Percentiles rank a stretch among this genome's conserved stretches.
These are phyloP conservation scores for Centrapalus pauciflorus DNA, from an alignment of 129 eudicot species.

Conservation along the genomic window DNA sequence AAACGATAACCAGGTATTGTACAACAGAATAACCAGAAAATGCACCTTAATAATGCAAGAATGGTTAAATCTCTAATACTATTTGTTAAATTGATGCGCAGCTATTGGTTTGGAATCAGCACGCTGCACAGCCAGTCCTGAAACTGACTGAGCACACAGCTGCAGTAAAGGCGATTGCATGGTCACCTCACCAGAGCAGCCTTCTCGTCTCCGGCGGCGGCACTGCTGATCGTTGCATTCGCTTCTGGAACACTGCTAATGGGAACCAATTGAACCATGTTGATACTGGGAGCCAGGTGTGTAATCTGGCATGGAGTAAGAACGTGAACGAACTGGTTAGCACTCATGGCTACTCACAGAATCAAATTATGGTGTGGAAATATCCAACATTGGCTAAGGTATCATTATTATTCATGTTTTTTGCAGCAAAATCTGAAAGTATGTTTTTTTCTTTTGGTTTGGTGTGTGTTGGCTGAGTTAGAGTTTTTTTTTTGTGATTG, in stretches of 20 bases:
- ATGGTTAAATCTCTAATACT: background rate
- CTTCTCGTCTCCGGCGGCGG: conserved; percentile 98
- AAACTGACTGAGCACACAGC: conserved; percentile 90
- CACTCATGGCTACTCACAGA: conserved; percentile 98
- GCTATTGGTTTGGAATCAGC: conserved; percentile 95
- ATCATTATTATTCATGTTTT: background rate
- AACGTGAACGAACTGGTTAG: conserved; percentile 92
- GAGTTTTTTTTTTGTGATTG: background rate
- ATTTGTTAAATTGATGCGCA: conserved; percentile 15
- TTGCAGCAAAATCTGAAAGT: background rate
- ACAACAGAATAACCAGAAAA: background rate
- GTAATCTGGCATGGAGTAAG: conserved; percentile 96
- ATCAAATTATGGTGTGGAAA: conserved; percentile 98
- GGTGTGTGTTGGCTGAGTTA: too few species aligned
- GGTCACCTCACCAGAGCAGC: conserved; percentile 93
- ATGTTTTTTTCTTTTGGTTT: background rate
- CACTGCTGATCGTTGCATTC: conserved; percentile 93
- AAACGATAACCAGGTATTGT: conserved; percentile 78
- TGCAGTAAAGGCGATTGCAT: conserved; percentile 89
- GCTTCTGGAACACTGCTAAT: conserved; percentile 89
- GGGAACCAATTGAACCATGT: conserved; percentile 80
- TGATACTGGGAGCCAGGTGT: conserved; percentile 98
- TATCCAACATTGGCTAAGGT: conserved; percentile 93
- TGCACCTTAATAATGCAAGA: background rate
- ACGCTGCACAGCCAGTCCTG: conserved; percentile 62